Conservation (phyloP, 768 basidiomycete species). For the Lactarius trivialis region DNA sequence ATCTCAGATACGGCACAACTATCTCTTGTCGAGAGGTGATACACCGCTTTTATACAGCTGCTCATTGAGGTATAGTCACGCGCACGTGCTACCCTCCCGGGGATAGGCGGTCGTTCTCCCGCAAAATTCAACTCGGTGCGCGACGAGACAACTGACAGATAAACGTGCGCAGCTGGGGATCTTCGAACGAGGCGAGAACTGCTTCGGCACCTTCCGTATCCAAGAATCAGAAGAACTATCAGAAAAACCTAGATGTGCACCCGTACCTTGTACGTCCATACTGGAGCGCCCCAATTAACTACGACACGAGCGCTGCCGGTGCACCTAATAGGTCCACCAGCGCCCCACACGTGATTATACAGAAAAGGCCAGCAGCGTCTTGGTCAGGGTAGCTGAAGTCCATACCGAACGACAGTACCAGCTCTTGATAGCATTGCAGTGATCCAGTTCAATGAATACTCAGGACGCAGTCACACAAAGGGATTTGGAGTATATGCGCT, state of each 20-base stretch:
- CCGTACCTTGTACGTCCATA: not conserved
- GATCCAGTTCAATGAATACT: no score
- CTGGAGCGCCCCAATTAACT: not conserved
- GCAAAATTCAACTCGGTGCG: not conserved
- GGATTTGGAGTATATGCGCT: no score
- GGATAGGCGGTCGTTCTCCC: not conserved
- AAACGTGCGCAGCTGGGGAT: not conserved
- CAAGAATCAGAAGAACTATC: not conserved
- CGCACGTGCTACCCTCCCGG: not conserved
- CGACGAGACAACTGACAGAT: not conserved
- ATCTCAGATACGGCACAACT: not conserved
- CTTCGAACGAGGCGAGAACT: not conserved
- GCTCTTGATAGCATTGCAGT: no score
- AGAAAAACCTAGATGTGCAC: not conserved
- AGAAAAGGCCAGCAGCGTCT: not conserved
- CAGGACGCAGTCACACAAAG: no score
- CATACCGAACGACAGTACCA: not conserved
- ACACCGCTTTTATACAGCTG: not conserved
- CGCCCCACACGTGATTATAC: not conserved
- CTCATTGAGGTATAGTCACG: not conserved
- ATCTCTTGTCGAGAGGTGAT: not conserved
- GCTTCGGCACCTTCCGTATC: not conserved
- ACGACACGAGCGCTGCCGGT: not conserved
- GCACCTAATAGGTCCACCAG: not conserved
- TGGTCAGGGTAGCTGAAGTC: not conserved